A percentile compares a stretch with the other conserved stretches of the same genome.
phyloP scores from a whole-genome alignment of 1,284 basidiomycete species.

The Lignosus rhinocerotis region DNA sequence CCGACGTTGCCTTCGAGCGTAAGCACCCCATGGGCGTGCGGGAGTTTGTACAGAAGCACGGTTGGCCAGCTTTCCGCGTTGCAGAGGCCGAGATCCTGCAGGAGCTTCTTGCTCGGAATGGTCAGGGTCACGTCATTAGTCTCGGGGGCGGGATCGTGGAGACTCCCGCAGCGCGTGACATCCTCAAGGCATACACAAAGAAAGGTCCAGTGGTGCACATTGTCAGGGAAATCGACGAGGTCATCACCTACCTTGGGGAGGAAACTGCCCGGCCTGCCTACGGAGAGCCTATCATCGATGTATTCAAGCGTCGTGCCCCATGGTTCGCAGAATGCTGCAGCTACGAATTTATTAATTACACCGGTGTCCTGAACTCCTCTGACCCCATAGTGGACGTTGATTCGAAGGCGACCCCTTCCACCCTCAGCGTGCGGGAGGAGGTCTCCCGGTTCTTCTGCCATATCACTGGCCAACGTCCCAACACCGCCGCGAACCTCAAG shows the following conservation, averaged over 20 bases:
- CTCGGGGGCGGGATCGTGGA: constrained; percentile 98
- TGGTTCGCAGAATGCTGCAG: constrained; percentile 89
- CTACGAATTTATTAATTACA: constrained; percentile 85
- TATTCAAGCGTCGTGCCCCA: constrained; percentile 81
- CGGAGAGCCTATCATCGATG: constrained; percentile 82
- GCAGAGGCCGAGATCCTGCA: constrained; percentile 61
- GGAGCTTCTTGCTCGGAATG: constrained; percentile 58
- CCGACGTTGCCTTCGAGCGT: constrained; percentile 79
- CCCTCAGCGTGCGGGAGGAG: constrained; percentile 42
- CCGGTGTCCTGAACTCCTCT: constrained; percentile 37
- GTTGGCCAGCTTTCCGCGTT: constrained; percentile 78
- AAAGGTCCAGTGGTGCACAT: constrained; percentile 74
- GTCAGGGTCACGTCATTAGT: constrained; percentile 75
- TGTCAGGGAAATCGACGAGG: constrained; percentile 67
- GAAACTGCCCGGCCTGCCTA: constrained; percentile 84
- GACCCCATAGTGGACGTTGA: constrained; percentile 3
- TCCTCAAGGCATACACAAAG: constrained; percentile 70
- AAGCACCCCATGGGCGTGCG: constrained; percentile 67
- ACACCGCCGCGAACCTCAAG: constrained; percentile 61
- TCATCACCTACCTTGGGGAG: constrained; percentile 76
- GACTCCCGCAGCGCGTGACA: constrained; percentile 69
- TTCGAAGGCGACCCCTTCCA: constrained; percentile 13
- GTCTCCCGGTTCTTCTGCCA: constrained; percentile 87
- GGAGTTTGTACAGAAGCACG: constrained; percentile 76
- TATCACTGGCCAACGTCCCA: constrained; percentile 75